phyloP scores from a whole-genome alignment of 495 filamentous ascomycete genomes.

The Neurospora sp. region DNA sequence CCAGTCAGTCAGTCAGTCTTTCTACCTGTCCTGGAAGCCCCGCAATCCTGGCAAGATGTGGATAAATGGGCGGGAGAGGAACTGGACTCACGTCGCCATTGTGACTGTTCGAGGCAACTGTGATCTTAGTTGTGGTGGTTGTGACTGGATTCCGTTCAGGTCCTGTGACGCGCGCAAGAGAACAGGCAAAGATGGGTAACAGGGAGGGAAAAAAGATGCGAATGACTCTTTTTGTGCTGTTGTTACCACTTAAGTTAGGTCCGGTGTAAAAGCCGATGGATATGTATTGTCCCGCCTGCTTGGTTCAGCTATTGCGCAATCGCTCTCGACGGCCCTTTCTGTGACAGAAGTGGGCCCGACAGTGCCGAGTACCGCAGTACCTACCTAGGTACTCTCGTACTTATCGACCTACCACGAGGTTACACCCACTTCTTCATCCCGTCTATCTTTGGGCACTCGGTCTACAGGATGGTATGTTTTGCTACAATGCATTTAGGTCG shows the following conservation, averaged over 20 bases:
- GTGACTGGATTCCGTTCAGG: background rate
- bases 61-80: background rate
- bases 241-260: background rate
- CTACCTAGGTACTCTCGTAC: background rate
- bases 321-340: background rate
- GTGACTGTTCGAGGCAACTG: background rate
- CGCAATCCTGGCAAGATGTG: background rate
- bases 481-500: background rate
- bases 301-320: background rate
- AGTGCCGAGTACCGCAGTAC: background rate
- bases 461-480: background rate
- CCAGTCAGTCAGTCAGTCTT: background rate
- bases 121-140: background rate
- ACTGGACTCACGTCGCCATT: slow-evolving; percentile 11
- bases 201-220: background rate
- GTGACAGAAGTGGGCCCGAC: background rate
- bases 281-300: background rate
- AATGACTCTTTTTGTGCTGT: background rate
- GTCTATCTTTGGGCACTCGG: background rate
- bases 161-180: background rate
- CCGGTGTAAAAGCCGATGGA: background rate
- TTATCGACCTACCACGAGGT: background rate
- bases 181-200: background rate
- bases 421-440: background rate
- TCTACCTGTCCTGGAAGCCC: background rate